Conservation (phyloP, 1,284 basidiomycete genomes). For the Marasmius oreades region DNA sequence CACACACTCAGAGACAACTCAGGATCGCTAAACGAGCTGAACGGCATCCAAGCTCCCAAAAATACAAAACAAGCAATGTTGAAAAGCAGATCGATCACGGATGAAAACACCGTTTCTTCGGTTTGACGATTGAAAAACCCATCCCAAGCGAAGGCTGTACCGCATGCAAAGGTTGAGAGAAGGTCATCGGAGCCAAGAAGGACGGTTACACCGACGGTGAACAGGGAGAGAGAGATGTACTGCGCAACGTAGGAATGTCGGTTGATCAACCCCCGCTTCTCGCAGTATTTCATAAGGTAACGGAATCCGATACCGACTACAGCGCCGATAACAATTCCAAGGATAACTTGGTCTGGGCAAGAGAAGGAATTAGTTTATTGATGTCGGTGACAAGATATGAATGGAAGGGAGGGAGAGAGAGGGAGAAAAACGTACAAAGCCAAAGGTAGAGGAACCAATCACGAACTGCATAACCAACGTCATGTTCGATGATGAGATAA, state of each 20-base stretch:
- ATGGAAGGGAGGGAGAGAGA: neutral
- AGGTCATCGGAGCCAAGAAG: constrained; percentile 93
- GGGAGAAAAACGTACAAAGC: constrained; percentile 61
- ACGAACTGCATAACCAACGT: constrained; percentile 63
- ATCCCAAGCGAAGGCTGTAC: constrained; percentile 97
- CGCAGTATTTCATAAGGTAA: constrained; percentile 94
- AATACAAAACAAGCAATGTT: constrained; percentile 90
- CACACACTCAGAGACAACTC: constrained; percentile 74
- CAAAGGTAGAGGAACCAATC: constrained; percentile 84
- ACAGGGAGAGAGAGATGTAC: constrained; percentile 73
- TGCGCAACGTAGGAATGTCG: constrained; percentile 87
- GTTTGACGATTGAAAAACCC: constrained; percentile 98
- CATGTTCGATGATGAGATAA: constrained; percentile 76
- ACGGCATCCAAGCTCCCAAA: constrained; percentile 94
- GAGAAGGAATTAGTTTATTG: neutral
- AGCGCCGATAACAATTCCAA: constrained; percentile 14
- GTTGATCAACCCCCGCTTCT: constrained; percentile 88
- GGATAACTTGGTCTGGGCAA: constrained; percentile 13
- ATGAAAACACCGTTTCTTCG: constrained; percentile 92
- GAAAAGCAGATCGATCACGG: constrained; percentile 92
- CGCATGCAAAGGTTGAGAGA: constrained; percentile 92
- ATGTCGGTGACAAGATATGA: neutral
- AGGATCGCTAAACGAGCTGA: constrained; percentile 66
- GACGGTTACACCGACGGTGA: constrained; percentile 83
- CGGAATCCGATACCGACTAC: constrained; percentile 56